These are phyloP conservation scores for Fusarium pseudonygamai DNA, from an alignment of 2,329 filamentous ascomycete genomes.

Conservation along the genomic window DNA sequence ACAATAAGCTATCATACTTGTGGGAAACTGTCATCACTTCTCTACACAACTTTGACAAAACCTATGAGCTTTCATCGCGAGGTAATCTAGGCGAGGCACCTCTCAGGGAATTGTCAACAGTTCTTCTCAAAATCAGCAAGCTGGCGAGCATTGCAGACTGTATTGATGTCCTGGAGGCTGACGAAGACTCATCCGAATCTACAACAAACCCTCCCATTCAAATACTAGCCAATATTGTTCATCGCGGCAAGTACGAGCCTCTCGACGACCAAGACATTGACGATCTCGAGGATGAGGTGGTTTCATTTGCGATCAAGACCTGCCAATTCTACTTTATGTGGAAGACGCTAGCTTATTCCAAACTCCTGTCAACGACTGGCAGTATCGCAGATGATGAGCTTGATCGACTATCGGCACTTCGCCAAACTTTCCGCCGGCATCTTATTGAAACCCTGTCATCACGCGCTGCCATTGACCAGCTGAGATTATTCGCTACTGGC, in stretches of 20 bases:
- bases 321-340: slow-evolving; percentile 95
- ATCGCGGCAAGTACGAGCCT: slow-evolving; percentile 76
- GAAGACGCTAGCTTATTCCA: slow-evolving; percentile 74
- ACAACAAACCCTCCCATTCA: slow-evolving; percentile 65
- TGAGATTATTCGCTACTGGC: slow-evolving; percentile 79
- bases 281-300: slow-evolving; percentile 80
- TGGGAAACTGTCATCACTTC: slow-evolving; percentile 87
- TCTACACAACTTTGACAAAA: slow-evolving; percentile 75
- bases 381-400: slow-evolving; percentile 67
- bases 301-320: slow-evolving; percentile 78
- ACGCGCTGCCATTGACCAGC: slow-evolving; percentile 75
- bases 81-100: slow-evolving; percentile 72
- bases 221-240: slow-evolving; percentile 76
- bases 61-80: slow-evolving; percentile 75
- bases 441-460: slow-evolving; percentile 76
- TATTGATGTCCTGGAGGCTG: slow-evolving; percentile 76
- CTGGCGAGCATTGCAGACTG: slow-evolving; percentile 83
- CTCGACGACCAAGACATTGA: slow-evolving; percentile 77
- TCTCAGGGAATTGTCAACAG: slow-evolving; percentile 76
- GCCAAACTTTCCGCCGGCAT: slow-evolving; percentile 67
- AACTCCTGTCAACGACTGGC: slow-evolving; percentile 63
- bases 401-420: slow-evolving; percentile 65
- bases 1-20: slow-evolving; percentile 79
- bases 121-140: slow-evolving; percentile 81
- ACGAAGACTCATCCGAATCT: slow-evolving; percentile 58